Evolutionary conservation across 352 stramenopile species (phyloP), one percentile per base, ranked within the genome.

Genomic region (Phytophthora uliginosa): DNA sequence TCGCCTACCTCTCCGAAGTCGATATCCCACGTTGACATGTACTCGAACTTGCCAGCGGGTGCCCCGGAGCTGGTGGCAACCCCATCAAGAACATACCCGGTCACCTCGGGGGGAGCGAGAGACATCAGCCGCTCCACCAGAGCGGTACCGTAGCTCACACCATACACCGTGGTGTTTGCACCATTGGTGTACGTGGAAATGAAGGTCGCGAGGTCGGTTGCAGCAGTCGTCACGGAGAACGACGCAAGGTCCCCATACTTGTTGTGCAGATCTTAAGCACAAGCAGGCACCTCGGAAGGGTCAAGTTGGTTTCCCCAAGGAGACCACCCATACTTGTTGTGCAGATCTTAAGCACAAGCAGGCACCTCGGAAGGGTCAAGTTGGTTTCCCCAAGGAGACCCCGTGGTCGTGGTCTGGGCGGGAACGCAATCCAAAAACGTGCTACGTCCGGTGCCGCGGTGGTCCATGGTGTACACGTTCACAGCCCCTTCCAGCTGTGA

Each of bases 81-180:
- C 4, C 78, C 81, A 65, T 89, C 79, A 2, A 91, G 59, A 20
- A 88, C 70, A 51, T 83, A 89, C 6, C 83, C 79, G 1, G 51
- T 68, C 45, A 91, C 69, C 6, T 66, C 42, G 3, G 54, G 26
- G 0, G 75, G 74, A 20, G 69, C 72, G 7, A 91, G 52, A 52
- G 88, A 79, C 26, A 91, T 86, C 8, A 89, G 36, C 0, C 83
- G 77, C 38, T 89, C 79, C 7, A 81, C 72, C 15, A 89, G 61
- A 34, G 72, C 82, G 24, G 83, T 82, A 36, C 81, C 81, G 64
- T 91, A 91, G 74, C 83, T 88, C 8, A 83, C 67, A n/a, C 82
- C 84, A 28, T 90, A 86, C 7, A 90, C 61, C 18, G 74, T 85
- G 5, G 67, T 75, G 10, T 77, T 58, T 0, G 15, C 50, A 7